Base-by-base conservation (phyloP, 495 filamentous ascomycete species). In the Pyrenopolyporus hunteri region DNA sequence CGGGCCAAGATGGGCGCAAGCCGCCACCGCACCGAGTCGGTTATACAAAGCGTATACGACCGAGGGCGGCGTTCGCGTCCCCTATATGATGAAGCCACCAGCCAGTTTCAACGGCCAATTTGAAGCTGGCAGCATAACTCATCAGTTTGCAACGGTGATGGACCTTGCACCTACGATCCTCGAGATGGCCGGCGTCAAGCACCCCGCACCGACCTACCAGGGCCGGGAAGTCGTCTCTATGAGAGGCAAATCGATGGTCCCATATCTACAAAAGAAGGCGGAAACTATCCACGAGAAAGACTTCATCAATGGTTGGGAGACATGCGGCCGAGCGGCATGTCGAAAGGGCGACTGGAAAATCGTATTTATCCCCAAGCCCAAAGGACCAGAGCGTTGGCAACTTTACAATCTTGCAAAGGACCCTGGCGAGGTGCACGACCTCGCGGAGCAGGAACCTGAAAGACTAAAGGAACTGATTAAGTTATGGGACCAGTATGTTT, bases 11-110 rank as follows among this genome's bases (percentile, higher is more conserved):
- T 85, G 86, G 84, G 84, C 83, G 11, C 81, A 85, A 69, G 86
- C 85, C 36, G 80, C 85, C n/a, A 88, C 85, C 8, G 83, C 86
- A 1, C 83, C 86, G 10, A 82, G 78, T 13, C 74, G 85, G 28
- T 68, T 85, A 1, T 86, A 84, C 73, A 87, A 87, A 52, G 82
- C 84, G 25, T 87, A 80, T 70, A 87, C 83, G 7, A 85, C 84
- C 6, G 83, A 88, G 58, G 84, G 85, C 5, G 84, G 83, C 36
- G 80, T 87, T 6, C 80, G 81, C 3, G 80, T 84, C 16, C 84
- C 84, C 0, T 86, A 85, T 64, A 72, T 85, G 37, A 82, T 82
- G 58, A 80, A 77, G 47, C 68, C 68, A 4, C 68, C 68, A 1
- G 42, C 57, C 2, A 78, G 60, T 65, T 80, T 73, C 57, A 64